Percentiles rank a stretch among this genome's conserved stretches.
Conservation (phyloP, 257 asterid genomes). For the Jasminum sambac region DNA sequence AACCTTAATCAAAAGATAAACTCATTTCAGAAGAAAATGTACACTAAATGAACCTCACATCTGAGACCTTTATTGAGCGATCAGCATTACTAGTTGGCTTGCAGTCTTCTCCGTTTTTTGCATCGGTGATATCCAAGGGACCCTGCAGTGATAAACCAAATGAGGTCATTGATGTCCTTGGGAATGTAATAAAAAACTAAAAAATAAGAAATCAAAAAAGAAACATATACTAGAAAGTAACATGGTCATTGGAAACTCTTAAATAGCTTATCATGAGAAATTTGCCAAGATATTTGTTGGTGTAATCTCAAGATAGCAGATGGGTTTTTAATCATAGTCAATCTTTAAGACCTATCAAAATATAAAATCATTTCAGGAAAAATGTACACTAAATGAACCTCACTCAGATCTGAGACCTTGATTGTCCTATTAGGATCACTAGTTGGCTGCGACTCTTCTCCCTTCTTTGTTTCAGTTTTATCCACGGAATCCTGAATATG, state of each 20-base stretch:
- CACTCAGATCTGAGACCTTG: slow-evolving; percentile 42
- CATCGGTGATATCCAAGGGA: slow-evolving; percentile 29
- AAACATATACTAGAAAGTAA: background rate
- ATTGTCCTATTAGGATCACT: slow-evolving; percentile 27
- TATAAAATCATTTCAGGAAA: background rate
- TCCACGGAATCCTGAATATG: slow-evolving; percentile 41
- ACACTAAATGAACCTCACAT: slow-evolving; percentile 31
- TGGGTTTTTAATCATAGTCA: background rate
- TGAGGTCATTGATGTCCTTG: background rate
- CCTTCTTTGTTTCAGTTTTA: slow-evolving; percentile 21
- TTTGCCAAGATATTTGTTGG: background rate
- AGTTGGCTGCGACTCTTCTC: slow-evolving; percentile 24
- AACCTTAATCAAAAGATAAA: too few relatives aligned
- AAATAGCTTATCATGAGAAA: background rate
- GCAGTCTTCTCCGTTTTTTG: slow-evolving; percentile 26
- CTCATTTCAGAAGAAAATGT: too few relatives aligned
- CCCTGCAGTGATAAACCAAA: slow-evolving; percentile 27
- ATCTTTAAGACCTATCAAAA: background rate
- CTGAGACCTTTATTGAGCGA: slow-evolving; percentile 35
- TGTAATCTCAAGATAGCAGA: background rate
- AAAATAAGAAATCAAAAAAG: too few relatives aligned
- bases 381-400: background rate
- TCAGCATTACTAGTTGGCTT: slow-evolving; percentile 24
- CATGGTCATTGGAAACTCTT: background rate
- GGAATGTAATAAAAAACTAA: too few relatives aligned